phyloP scores from a whole-genome alignment of 257 asterid genomes.

The Gardenia jasminoides region DNA sequence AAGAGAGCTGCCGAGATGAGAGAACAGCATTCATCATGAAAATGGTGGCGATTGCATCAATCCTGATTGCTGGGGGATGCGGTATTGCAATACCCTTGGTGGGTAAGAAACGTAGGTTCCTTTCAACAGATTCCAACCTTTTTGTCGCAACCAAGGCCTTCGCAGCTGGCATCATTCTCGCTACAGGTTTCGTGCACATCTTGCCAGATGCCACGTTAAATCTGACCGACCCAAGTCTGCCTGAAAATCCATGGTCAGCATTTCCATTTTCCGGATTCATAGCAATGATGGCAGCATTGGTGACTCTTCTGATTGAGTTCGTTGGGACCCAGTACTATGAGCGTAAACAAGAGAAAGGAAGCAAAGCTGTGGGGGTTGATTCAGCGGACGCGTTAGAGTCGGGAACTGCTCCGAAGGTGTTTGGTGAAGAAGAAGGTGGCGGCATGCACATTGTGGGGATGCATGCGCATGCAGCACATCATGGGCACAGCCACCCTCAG shows the following conservation, averaged over 20 bases:
- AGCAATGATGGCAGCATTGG: slow-evolving; percentile 94
- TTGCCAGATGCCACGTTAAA: slow-evolving; percentile 76
- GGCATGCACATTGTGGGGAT: slow-evolving; percentile 88
- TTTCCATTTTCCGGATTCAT: slow-evolving; percentile 93
- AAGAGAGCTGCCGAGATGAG: slow-evolving; percentile 61
- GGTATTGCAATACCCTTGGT: slow-evolving; percentile 81
- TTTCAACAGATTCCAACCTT: slow-evolving; percentile 69
- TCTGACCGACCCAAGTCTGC: slow-evolving; percentile 63
- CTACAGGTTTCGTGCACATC: slow-evolving; percentile 98
- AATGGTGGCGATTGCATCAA: slow-evolving; percentile 63
- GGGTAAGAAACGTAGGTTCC: slow-evolving; percentile 74
- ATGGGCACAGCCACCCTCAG: slow-evolving; percentile 69
- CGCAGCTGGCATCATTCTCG: slow-evolving; percentile 96
- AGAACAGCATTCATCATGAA: slow-evolving; percentile 60
- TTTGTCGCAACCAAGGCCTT: slow-evolving; percentile 84
- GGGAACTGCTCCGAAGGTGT: slow-evolving; percentile 50
- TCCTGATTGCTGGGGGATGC: slow-evolving; percentile 70
- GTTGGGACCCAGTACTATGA: slow-evolving; percentile 92
- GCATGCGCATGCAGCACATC: slow-evolving; percentile 90
- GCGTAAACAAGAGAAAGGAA: slow-evolving; percentile 64
- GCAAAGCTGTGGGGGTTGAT: slow-evolving; percentile 30
- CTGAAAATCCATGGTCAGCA: slow-evolving; percentile 66
- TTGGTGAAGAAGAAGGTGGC: slow-evolving; percentile 88
- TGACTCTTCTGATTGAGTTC: slow-evolving; percentile 77
- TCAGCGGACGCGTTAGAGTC: slow-evolving; percentile 50